Conservation (phyloP, 805 yeast species). For the Suhomyces tanzawaensis region DNA sequence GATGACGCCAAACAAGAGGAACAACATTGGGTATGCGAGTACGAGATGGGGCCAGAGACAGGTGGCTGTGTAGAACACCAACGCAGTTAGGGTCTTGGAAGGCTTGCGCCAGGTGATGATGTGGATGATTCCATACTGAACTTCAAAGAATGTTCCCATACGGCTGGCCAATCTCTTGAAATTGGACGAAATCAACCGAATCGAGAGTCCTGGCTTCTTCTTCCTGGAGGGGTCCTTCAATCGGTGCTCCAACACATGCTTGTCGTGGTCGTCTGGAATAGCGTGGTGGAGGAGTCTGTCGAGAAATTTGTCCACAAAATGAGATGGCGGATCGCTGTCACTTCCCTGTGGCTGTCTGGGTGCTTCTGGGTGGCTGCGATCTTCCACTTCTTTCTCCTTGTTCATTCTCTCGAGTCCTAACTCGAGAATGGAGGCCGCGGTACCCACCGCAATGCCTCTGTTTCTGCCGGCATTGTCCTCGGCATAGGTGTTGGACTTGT, state of each 20-base stretch:
- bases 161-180: slow-evolving; percentile 54
- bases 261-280: slow-evolving; percentile 50
- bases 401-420: slow-evolving; percentile 27
- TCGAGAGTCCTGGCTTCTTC: slow-evolving; percentile 53
- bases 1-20: slow-evolving; percentile 55
- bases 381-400: background rate
- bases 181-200: slow-evolving; percentile 54
- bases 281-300: slow-evolving; percentile 52
- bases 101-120: slow-evolving; percentile 76
- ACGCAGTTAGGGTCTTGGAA: slow-evolving; percentile 57
- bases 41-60: slow-evolving; percentile 72
- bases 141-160: slow-evolving; percentile 53
- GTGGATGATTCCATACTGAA: slow-evolving; percentile 61
- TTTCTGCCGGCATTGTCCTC: slow-evolving; percentile 23
- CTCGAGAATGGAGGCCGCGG: slow-evolving; percentile 35
- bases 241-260: slow-evolving; percentile 40
- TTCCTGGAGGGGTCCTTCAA: slow-evolving; percentile 45
- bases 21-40: slow-evolving; percentile 59
- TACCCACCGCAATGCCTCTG: slow-evolving; percentile 36
- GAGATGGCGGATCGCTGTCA: slow-evolving; percentile 18
- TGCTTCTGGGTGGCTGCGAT: background rate
- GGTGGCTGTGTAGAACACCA: slow-evolving; percentile 60
- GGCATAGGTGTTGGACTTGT: slow-evolving; percentile 25
- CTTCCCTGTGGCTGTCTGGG: background rate
- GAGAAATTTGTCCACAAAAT: slow-evolving; percentile 58